Percentiles rank a stretch among this genome's conserved stretches.
phyloP scores from a whole-genome alignment of 208 protist genomes.

The Crithidia bombi region DNA sequence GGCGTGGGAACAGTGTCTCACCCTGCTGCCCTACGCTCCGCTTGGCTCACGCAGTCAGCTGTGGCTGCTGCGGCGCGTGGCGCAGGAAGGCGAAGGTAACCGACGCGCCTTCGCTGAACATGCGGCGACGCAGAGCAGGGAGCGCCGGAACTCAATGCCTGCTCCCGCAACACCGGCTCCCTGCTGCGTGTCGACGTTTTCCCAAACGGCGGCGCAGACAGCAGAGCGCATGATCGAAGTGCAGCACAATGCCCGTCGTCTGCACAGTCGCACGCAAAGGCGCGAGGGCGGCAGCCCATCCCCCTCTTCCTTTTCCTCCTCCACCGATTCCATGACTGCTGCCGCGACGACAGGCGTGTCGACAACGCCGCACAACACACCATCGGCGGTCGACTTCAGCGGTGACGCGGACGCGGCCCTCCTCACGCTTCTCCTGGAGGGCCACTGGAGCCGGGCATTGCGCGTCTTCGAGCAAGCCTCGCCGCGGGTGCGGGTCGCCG shows the following conservation, averaged over 20 bases:
- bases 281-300: not conserved
- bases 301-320: not conserved
- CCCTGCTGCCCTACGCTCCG: slow-evolving; percentile 62
- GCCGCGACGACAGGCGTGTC: too few relatives aligned
- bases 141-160: too few relatives aligned
- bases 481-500: slow-evolving; percentile 44
- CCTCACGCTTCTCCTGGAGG: slow-evolving; percentile 57
- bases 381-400: not conserved
- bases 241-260: slow-evolving; percentile 3
- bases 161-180: not conserved
- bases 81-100: slow-evolving; percentile 42
- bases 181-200: slow-evolving; percentile 2
- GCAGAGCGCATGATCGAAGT: slow-evolving; percentile 14
- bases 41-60: slow-evolving; percentile 55
- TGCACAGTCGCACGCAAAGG: not conserved
- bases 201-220: slow-evolving; percentile 15
- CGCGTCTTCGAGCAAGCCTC: slow-evolving; percentile 32
- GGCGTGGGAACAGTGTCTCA: slow-evolving; percentile 58
- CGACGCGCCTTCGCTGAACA: slow-evolving; percentile 25
- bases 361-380: not conserved
- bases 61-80: slow-evolving; percentile 60
- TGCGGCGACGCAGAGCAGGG: slow-evolving; percentile 2
- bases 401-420: slow-evolving; percentile 36
- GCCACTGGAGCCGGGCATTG: slow-evolving; percentile 55
- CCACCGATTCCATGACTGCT: not conserved